phyloP scores from a whole-genome alignment of 2,329 filamentous ascomycete species.

The Neofusicoccum kwambonambiense region DNA sequence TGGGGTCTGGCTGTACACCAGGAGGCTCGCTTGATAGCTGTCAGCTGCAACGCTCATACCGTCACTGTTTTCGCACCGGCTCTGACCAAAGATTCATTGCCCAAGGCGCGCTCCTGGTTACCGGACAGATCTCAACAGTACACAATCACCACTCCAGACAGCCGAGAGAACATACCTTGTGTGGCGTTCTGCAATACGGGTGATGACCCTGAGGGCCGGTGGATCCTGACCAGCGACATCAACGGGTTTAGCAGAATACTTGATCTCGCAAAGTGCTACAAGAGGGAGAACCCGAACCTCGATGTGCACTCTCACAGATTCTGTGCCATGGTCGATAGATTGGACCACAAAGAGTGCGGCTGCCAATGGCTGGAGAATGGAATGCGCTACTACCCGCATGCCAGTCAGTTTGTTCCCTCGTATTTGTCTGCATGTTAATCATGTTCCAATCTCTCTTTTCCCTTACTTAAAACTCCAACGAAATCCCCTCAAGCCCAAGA shows the following conservation, averaged over 20 bases:
- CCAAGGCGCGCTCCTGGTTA: neutral
- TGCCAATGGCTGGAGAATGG: neutral
- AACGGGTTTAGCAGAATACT: slow-evolving; percentile 50
- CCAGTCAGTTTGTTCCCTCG: slow-evolving; percentile 3
- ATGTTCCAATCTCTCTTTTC: neutral
- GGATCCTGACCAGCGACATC: slow-evolving; percentile 60
- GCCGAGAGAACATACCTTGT: slow-evolving; percentile 54
- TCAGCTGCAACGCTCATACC: slow-evolving; percentile 70
- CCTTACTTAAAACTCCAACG: neutral
- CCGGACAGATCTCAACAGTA: neutral
- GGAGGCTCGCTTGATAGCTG: slow-evolving; percentile 78
- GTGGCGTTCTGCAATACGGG: slow-evolving; percentile 60
- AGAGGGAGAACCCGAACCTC: neutral
- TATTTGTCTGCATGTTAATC: too few species aligned
- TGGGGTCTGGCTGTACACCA: slow-evolving; percentile 88
- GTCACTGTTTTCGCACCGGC: slow-evolving; percentile 62
- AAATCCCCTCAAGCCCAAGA: too few species aligned
- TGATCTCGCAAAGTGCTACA: slow-evolving; percentile 36
- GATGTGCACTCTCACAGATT: neutral
- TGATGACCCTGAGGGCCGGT: slow-evolving; percentile 54
- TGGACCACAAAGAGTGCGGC: neutral
- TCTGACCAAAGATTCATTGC: slow-evolving; percentile 36
- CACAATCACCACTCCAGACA: slow-evolving; percentile 1
- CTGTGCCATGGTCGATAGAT: neutral
- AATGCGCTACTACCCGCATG: slow-evolving; percentile 1